Conservation (phyloP, 192 early-diverging fungal species). For the Backusella tuberculispora region DNA sequence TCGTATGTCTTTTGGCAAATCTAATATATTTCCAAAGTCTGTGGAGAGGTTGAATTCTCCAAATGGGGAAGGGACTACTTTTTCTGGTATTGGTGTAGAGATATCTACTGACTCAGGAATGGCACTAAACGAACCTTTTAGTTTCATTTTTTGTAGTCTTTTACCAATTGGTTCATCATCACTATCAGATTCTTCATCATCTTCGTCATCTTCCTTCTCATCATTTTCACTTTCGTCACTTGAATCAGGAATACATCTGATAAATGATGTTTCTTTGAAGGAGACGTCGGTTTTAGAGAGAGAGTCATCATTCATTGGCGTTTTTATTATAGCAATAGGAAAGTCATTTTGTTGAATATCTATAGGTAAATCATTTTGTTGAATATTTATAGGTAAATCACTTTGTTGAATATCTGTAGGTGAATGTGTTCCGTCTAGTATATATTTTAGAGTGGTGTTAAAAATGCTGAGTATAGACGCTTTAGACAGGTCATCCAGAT, state of each 20-base stretch:
- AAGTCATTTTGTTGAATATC: no score
- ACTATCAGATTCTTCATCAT: background rate
- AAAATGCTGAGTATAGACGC: background rate
- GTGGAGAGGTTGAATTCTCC: background rate
- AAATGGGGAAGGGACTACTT: background rate
- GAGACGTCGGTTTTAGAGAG: background rate
- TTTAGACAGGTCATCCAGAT: background rate
- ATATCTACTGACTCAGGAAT: background rate
- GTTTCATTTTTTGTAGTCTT: background rate
- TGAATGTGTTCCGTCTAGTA: background rate
- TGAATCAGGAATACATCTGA: background rate
- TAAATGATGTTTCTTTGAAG: background rate
- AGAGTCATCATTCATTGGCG: no score
- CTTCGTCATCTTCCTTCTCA: background rate
- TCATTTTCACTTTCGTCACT: constrained; percentile 9
- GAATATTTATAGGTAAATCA: background rate
- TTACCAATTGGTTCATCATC: constrained; percentile 11
- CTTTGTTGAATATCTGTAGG: background rate
- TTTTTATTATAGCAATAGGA: no score
- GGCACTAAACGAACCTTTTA: background rate
- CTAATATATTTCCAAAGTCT: background rate
- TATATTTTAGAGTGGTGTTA: background rate
- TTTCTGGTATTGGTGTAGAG: background rate
- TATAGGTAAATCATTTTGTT: no score
- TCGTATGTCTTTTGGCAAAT: background rate